Evolutionary conservation across 805 yeast genomes (phyloP), one percentile per base, ranked within the genome.

Genomic region (Saccharomyces jurei): DNA sequence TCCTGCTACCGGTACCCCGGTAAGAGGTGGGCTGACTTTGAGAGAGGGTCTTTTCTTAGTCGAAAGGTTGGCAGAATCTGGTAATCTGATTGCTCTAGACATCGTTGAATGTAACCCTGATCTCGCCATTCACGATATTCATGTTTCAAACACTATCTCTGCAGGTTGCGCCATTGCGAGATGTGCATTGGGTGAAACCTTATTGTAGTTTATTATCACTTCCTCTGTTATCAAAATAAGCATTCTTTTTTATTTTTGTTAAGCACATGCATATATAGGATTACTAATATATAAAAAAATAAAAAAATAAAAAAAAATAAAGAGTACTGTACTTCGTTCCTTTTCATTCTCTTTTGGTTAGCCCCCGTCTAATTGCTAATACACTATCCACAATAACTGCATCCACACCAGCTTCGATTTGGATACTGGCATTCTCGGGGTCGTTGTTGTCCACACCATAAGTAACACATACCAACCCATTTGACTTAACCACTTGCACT

Each of bases 341-440:
- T 27, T 36, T 51, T 13, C 32, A 46, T 21, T 10, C n/a, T n/a
- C 68, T 50, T 66, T 72, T 72, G 8, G 81, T 80, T 57, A 91
- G 76, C 6, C 88, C 96, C 62, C 86, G 86, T 66, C 96, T 78
- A n/a, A 91, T 95, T 0, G 96, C 97, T 64, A 91, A 76, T 1
- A 92, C 98, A 53, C 89, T 84, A 71, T 92, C 98, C 2, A 89
- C 97, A 71, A 92, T 92, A n/a, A 92, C 97, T 0, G 99, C 99
- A 75, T 92, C 98, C 11, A 92, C 96, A 8, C 98, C 98, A 3
- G 95, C 91, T 58, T 82, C 83, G 85, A 92, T 85, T 70, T 92
- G 97, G 54, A 87, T 74, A 60, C 82, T 83, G 29, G 96, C 90
- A 57, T 83, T 83, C 54, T 81, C 89, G 0, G 97, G 96, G 36